These are phyloP conservation scores for Chaetomium cochliodes DNA, from an alignment of 495 filamentous ascomycete species.

Conservation along the genomic window DNA sequence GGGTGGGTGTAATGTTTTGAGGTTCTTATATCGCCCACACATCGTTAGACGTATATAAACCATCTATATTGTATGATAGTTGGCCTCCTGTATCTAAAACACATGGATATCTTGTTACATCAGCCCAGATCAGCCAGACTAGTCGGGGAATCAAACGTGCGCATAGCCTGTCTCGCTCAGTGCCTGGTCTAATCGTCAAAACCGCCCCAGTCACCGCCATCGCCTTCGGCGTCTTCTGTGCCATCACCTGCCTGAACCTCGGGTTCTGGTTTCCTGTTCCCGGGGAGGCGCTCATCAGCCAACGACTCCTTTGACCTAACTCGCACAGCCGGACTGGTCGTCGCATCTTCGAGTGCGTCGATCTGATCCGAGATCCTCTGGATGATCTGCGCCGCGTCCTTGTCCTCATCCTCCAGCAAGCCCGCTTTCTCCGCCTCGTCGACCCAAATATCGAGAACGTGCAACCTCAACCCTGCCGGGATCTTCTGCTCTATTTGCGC, in stretches of 20 bases:
- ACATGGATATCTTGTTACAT: background rate
- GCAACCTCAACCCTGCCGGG: constrained; percentile 80
- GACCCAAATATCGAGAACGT: constrained; percentile 87
- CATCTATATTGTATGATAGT: background rate
- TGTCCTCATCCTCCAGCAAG: constrained; percentile 48
- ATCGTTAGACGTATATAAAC: background rate
- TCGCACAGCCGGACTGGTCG: constrained; percentile 71
- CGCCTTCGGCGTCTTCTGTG: constrained; percentile 14
- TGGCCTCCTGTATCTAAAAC: background rate
- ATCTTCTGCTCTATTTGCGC: constrained; percentile 44
- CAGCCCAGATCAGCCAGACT: background rate
- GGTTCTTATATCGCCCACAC: background rate
- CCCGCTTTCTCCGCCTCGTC: constrained; percentile 76
- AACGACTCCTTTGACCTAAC: constrained; percentile 68
- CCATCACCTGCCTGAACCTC: constrained; percentile 43
- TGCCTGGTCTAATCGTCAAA: constrained; percentile 56
- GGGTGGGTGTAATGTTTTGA: background rate
- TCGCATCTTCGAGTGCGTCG: constrained; percentile 44
- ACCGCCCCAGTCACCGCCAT: constrained; percentile 65
- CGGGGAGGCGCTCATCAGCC: constrained; percentile 68
- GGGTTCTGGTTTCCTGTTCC: constrained; percentile 40
- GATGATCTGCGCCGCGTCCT: constrained; percentile 38
- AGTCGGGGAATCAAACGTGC: background rate
- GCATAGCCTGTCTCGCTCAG: background rate
- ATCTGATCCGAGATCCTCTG: constrained; percentile 39